Evolutionary conservation across 2,329 filamentous ascomycete genomes (phyloP).

Genomic region (Botryotinia calthae): DNA sequence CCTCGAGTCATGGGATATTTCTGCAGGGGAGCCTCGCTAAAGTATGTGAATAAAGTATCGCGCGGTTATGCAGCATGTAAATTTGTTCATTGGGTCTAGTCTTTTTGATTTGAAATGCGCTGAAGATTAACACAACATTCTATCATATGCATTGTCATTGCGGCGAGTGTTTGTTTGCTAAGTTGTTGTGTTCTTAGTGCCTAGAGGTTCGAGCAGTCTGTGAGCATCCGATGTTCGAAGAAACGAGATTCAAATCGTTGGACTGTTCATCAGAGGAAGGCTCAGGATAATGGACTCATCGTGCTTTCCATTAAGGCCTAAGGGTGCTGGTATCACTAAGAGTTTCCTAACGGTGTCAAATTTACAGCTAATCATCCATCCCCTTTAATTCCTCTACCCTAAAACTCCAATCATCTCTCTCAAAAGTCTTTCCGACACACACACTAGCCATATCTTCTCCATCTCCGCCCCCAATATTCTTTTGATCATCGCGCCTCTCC

Average conservation of each 20-base stretch:
- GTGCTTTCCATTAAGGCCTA: neutral
- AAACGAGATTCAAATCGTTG: too few relatives aligned
- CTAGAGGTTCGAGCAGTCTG: neutral
- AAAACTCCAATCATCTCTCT: neutral
- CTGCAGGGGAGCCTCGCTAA: neutral
- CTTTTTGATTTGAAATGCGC: neutral
- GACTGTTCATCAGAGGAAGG: neutral
- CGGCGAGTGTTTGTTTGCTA: neutral
- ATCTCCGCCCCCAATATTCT: neutral
- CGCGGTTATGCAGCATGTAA: neutral
- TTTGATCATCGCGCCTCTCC: neutral
- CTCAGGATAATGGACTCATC: fast-evolving
- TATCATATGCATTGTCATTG: neutral
- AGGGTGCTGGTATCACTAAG: neutral
- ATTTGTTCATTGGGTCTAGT: neutral
- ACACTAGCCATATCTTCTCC: neutral
- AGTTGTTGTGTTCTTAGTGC: neutral
- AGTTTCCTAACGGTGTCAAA: fast-evolving
- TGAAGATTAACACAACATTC: neutral
- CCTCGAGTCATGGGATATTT: fast-evolving
- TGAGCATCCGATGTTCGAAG: neutral
- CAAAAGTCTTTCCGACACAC: neutral
- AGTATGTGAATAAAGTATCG: neutral
- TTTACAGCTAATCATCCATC: neutral
- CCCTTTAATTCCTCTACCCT: neutral